Conservation (phyloP, 805 yeast genomes). For the Wickerhamomyces rabaulensis region DNA sequence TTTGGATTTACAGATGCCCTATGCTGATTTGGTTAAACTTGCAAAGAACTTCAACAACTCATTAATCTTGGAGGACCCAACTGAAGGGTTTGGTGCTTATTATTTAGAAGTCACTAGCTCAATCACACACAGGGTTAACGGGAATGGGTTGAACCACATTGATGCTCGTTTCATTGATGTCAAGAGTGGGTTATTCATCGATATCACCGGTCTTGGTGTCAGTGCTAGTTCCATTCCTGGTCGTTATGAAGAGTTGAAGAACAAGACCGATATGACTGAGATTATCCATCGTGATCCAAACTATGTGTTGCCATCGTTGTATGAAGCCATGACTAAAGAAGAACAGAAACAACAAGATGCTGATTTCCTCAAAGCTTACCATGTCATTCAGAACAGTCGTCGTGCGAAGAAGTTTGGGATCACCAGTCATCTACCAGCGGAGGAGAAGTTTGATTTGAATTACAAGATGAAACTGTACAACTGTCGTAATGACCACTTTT, state of each 20-base stretch:
- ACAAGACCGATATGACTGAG: not conserved
- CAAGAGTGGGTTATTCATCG: slow-evolving; percentile 66
- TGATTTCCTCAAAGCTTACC: slow-evolving; percentile 9
- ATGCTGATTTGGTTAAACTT: slow-evolving; percentile 34
- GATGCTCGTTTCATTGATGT: slow-evolving; percentile 72
- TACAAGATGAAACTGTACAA: slow-evolving; percentile 33
- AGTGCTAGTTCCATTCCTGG: slow-evolving; percentile 10
- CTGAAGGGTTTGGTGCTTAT: slow-evolving; percentile 44
- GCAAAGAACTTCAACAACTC: slow-evolving; percentile 43
- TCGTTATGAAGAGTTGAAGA: slow-evolving; percentile 5
- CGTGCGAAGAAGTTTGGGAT: slow-evolving; percentile 8
- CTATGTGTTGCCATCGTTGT: not conserved
- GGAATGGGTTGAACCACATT: slow-evolving; percentile 57
- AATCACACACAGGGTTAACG: slow-evolving; percentile 49
- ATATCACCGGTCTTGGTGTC: slow-evolving; percentile 49
- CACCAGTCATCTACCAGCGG: slow-evolving; percentile 18
- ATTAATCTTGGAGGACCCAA: slow-evolving; percentile 36
- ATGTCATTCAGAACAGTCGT: not conserved
- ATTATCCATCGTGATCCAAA: not conserved
- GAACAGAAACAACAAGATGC: slow-evolving; percentile 3
- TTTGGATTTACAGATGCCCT: slow-evolving; percentile 52
- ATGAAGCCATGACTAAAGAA: not conserved
- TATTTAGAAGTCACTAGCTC: slow-evolving; percentile 38
- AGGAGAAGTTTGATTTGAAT: slow-evolving; percentile 31
- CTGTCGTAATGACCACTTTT: slow-evolving; percentile 61